phyloP scores from a whole-genome alignment of 179 eudicot genomes.

The Actinidia chinensis region DNA sequence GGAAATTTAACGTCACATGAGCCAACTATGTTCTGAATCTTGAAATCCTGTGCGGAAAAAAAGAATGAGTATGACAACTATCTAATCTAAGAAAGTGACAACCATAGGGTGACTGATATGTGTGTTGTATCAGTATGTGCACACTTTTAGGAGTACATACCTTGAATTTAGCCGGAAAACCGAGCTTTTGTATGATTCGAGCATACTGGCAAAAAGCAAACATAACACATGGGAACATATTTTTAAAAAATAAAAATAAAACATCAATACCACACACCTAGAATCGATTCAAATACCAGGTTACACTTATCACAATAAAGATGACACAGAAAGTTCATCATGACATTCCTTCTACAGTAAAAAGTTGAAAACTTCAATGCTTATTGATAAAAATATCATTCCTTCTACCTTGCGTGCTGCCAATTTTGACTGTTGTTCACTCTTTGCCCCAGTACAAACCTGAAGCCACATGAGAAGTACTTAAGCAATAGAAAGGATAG shows the following conservation, averaged over 20 bases:
- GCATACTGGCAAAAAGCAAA: constrained; percentile 42
- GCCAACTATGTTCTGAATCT: constrained; percentile 58
- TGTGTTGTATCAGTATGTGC: not conserved
- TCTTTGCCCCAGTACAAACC: constrained; percentile 64
- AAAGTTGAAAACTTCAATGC: constrained; percentile 3
- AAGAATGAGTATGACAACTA: not conserved
- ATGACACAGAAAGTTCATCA: not conserved
- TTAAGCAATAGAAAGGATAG: constrained; percentile 10
- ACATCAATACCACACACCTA: not conserved
- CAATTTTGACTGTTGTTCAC: constrained; percentile 58
- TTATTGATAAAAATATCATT: not conserved
- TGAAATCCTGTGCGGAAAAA: constrained; percentile 38
- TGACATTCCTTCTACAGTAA: constrained; percentile 3
- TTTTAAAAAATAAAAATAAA: not conserved
- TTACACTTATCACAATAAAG: not conserved
- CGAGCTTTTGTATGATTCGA: constrained; percentile 58
- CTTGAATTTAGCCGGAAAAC: constrained; percentile 52
- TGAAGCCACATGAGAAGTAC: constrained; percentile 13
- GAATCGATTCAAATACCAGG: not conserved
- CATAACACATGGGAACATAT: not conserved
- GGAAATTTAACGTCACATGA: constrained; percentile 92
- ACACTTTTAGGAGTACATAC: constrained; percentile 18
- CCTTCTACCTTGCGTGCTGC: constrained; percentile 49
- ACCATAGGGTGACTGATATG: not conserved
- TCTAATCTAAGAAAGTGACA: not conserved